Percentiles rank a stretch among this genome's conserved stretches.
Conservation (phyloP, 306 rosid genomes). For the Inga oerstediana region DNA sequence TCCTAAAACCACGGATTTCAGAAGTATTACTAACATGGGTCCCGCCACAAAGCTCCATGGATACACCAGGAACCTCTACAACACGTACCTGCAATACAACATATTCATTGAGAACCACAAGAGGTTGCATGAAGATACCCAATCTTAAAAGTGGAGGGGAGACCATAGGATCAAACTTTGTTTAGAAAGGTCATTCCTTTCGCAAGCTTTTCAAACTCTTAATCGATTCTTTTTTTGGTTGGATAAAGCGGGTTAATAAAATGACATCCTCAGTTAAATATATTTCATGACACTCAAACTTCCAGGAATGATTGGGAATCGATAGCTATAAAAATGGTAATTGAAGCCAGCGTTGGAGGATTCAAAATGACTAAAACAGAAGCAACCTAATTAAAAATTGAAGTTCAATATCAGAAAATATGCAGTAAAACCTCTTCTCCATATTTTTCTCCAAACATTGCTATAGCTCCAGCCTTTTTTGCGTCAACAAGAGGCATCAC, state of each 20-base stretch:
- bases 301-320: constrained; percentile 3
- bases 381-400: constrained; percentile 26
- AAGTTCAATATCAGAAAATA: constrained; percentile 30
- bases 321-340: constrained; percentile 16
- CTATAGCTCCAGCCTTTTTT: constrained; percentile 88
- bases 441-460: constrained; percentile 97
- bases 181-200: constrained; percentile 21
- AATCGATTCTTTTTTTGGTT: constrained; percentile 22
- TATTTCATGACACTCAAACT: not conserved
- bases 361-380: constrained; percentile 14
- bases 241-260: constrained; percentile 9
- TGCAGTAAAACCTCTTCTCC: constrained; percentile 76
- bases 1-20: constrained; percentile 92
- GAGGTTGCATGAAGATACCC: constrained; percentile 14
- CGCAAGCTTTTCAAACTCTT: constrained; percentile 13
- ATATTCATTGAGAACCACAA: constrained; percentile 32
- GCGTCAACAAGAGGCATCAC: constrained; percentile 90
- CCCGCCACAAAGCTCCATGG: constrained; percentile 98
- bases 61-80: constrained; percentile 94
- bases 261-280: constrained; percentile 8
- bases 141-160: not conserved
- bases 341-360: constrained; percentile 12
- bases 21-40: constrained; percentile 89
- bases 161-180: constrained; percentile 21
- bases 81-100: constrained; percentile 79